Percentiles rank a stretch among this genome's conserved stretches.
phyloP scores from a whole-genome alignment of 345 rosid species.

The Carallia pectinifolia region DNA sequence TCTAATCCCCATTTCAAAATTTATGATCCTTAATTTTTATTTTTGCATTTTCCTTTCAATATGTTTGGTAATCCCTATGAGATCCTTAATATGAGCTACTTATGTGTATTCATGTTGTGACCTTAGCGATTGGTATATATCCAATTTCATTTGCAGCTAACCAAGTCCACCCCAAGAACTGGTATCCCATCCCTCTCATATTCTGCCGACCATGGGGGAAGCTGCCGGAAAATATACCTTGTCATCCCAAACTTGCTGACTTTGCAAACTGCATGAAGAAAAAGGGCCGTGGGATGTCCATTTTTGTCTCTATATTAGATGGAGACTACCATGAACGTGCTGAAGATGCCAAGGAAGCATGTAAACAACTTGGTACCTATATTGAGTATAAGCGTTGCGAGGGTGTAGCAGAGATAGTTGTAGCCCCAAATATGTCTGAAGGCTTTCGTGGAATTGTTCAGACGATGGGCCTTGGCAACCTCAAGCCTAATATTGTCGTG shows the following conservation, averaged over 20 bases:
- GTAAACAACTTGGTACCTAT: conserved; percentile 83
- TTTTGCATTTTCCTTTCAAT: neutral
- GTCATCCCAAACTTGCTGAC: conserved; percentile 98
- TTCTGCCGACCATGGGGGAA: conserved; percentile 99
- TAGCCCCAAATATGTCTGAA: conserved; percentile 94
- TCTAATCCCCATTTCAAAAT: neutral
- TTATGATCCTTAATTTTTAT: neutral
- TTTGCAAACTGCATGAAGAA: conserved; percentile 99
- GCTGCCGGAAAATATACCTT: conserved; percentile 97
- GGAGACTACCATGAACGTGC: conserved; percentile 95
- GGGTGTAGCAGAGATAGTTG: conserved; percentile 98
- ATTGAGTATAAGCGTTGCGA: conserved; percentile 92
- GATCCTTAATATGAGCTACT: too few species aligned
- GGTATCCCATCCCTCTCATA: conserved; percentile 97
- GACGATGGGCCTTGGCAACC: conserved; percentile 98
- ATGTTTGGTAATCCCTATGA: neutral
- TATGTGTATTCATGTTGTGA: neutral
- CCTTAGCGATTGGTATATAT: conserved; percentile 3
- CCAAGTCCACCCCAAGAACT: conserved; percentile 99
- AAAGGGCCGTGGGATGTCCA: conserved; percentile 99
- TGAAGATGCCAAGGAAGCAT: conserved; percentile 90
- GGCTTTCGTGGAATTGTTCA: conserved; percentile 97
- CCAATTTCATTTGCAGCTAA: conserved; percentile 53
- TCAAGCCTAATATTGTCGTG: conserved; percentile 95
- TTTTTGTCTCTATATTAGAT: conserved; percentile 80